Evolutionary conservation across 768 basidiomycete genomes (phyloP).

Genomic region (Mycena rosella): DNA sequence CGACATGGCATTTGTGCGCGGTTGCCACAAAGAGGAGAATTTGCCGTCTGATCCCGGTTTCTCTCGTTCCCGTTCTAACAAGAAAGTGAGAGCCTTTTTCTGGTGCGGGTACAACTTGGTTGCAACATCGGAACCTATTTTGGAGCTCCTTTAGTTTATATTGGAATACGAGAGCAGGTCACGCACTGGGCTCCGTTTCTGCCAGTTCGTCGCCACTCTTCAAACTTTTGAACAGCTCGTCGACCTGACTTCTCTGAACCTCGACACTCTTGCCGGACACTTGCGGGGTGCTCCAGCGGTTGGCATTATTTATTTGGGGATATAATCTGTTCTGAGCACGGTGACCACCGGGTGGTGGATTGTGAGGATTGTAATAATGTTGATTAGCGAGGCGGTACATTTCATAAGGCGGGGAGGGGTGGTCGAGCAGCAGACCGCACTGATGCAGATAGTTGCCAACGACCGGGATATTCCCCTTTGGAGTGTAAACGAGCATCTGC

Average conservation of each 20-base stretch:
- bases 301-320: slow-evolving; percentile 46
- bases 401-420: slow-evolving; percentile 81
- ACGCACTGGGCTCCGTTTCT: slow-evolving; percentile 88
- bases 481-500: slow-evolving; percentile 91
- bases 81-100: slow-evolving; percentile 96
- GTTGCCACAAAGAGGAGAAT: slow-evolving; percentile 81
- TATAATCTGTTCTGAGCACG: slow-evolving; percentile 30
- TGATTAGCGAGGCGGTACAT: slow-evolving; percentile 68
- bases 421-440: slow-evolving; percentile 79
- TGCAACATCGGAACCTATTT: slow-evolving; percentile 75
- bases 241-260: slow-evolving; percentile 92
- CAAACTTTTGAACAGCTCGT: slow-evolving; percentile 92
- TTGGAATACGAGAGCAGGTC: slow-evolving; percentile 30
- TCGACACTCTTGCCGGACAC: slow-evolving; percentile 85
- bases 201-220: slow-evolving; percentile 88
- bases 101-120: slow-evolving; percentile 97
- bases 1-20: slow-evolving; percentile 61
- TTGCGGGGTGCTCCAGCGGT: slow-evolving; percentile 70
- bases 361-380: slow-evolving; percentile 92
- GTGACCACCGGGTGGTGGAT: slow-evolving; percentile 80
- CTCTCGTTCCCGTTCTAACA: slow-evolving; percentile 89
- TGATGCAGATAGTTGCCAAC: slow-evolving; percentile 83
- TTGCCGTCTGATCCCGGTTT: slow-evolving; percentile 66
- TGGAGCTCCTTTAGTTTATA: slow-evolving; percentile 31
- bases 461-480: slow-evolving; percentile 90